Conservation (phyloP, 148 eudicot genomes). For the Camellia granthamiana region DNA sequence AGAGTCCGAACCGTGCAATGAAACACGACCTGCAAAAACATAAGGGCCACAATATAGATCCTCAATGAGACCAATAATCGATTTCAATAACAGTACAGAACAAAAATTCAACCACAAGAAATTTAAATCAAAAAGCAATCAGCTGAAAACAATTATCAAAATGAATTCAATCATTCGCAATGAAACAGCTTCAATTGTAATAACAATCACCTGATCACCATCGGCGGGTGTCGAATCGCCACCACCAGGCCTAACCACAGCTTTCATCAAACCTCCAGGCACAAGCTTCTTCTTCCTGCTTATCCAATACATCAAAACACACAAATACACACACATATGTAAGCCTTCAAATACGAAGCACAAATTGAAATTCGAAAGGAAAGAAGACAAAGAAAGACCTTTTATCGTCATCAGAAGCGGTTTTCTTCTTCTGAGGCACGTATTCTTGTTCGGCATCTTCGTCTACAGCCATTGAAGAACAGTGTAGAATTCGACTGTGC, state of each 20-base stretch:
- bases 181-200: neutral
- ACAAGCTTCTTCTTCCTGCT: constrained; percentile 71
- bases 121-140: neutral
- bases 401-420: constrained; percentile 65
- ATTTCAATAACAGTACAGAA: neutral
- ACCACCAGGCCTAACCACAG: no score
- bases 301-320: constrained; percentile 12
- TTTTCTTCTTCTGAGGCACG: constrained; percentile 48
- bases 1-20: constrained; percentile 86
- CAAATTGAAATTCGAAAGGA: neutral
- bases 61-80: neutral
- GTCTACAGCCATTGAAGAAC: constrained; percentile 44
- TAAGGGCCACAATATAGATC: neutral
- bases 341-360: neutral
- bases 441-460: neutral
- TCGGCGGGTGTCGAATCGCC: constrained; percentile 70
- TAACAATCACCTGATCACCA: constrained; percentile 74
- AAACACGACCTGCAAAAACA: constrained; percentile 52
- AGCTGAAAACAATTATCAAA: neutral
- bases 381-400: constrained; percentile 34
- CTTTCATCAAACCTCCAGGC: constrained; percentile 41
- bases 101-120: neutral
- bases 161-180: neutral
- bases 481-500: no score
- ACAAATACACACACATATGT: neutral